Evolutionary conservation across 1,284 basidiomycete genomes (phyloP).

Genomic region (Mrakiaceae sp.): DNA sequence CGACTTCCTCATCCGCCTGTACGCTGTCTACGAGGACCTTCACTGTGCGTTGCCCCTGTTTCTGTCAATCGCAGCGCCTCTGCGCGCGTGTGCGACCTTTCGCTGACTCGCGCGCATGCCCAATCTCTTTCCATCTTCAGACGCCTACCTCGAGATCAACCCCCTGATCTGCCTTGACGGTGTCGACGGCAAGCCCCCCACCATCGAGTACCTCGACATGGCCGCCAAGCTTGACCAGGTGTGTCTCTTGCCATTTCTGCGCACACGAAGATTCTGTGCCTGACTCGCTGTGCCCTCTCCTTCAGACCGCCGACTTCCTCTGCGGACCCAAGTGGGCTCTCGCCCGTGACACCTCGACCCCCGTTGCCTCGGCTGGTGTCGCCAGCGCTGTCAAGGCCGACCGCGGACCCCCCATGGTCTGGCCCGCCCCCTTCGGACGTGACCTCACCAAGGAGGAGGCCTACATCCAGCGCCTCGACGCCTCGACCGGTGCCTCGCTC

Average conservation of each 20-base stretch:
- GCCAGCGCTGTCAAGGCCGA: slow-evolving; percentile 59
- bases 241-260: neutral
- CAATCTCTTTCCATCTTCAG: slow-evolving; percentile 26
- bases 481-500: slow-evolving; percentile 91
- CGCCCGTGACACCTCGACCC: slow-evolving; percentile 77
- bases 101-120: neutral
- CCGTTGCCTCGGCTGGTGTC: slow-evolving; percentile 37
- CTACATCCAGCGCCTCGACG: slow-evolving; percentile 97
- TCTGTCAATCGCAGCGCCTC: neutral
- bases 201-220: slow-evolving; percentile 97
- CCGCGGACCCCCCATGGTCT: slow-evolving; percentile 93
- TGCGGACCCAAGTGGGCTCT: slow-evolving; percentile 99
- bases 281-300: neutral
- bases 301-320: slow-evolving; percentile 84
- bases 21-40: slow-evolving; percentile 93
- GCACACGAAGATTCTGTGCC: neutral
- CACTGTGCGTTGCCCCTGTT: slow-evolving; percentile 45
- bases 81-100: neutral
- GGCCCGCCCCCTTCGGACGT: slow-evolving; percentile 96
- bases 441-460: slow-evolving; percentile 98
- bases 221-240: slow-evolving; percentile 93
- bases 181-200: slow-evolving; percentile 56
- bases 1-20: slow-evolving; percentile 90
- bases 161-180: slow-evolving; percentile 89
- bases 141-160: slow-evolving; percentile 99